Evolutionary conservation across 2,329 filamentous ascomycete species (phyloP).

Genomic region (Blumeriella jaapii): DNA sequence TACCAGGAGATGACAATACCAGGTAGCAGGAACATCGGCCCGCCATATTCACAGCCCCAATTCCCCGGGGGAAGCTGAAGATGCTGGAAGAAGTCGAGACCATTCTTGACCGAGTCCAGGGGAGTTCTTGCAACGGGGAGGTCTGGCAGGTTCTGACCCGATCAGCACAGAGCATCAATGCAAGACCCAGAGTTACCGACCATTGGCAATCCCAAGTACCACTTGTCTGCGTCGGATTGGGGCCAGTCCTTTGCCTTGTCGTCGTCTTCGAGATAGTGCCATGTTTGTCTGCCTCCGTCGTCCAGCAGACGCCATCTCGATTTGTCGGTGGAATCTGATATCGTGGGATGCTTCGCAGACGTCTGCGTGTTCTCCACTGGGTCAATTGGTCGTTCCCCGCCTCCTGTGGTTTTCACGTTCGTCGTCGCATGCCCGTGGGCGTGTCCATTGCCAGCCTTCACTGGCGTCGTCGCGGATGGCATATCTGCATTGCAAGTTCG

Average conservation of each 20-base stretch:
- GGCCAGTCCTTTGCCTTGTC: slow-evolving; percentile 67
- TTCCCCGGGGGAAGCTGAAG: slow-evolving; percentile 82
- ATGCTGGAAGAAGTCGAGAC: slow-evolving; percentile 76
- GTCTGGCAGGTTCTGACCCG: slow-evolving; percentile 55
- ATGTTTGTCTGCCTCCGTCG: slow-evolving; percentile 77
- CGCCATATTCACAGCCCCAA: slow-evolving; percentile 96
- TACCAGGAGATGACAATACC: slow-evolving; percentile 80
- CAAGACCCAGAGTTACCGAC: slow-evolving; percentile 36
- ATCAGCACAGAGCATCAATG: slow-evolving; percentile 11
- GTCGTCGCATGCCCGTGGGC: slow-evolving; percentile 1
- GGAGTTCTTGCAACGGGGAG: slow-evolving; percentile 61
- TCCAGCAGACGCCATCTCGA: slow-evolving; percentile 75
- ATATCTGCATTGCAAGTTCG: too few relatives aligned
- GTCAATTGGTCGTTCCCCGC: slow-evolving; percentile 17
- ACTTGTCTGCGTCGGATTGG: slow-evolving; percentile 81
- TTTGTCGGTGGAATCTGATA: slow-evolving; percentile 59
- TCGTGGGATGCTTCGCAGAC: slow-evolving; percentile 33
- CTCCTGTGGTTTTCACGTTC: slow-evolving; percentile 4
- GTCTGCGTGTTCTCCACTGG: slow-evolving; percentile 3
- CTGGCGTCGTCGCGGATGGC: background rate
- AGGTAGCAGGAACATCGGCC: slow-evolving; percentile 89
- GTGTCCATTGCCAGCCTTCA: slow-evolving; percentile 2
- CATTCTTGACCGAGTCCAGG: slow-evolving; percentile 70
- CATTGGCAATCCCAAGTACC: slow-evolving; percentile 67
- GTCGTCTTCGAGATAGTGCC: slow-evolving; percentile 76